Base-by-base conservation (phyloP, 345 rosid genomes). In the Salix udensis region DNA sequence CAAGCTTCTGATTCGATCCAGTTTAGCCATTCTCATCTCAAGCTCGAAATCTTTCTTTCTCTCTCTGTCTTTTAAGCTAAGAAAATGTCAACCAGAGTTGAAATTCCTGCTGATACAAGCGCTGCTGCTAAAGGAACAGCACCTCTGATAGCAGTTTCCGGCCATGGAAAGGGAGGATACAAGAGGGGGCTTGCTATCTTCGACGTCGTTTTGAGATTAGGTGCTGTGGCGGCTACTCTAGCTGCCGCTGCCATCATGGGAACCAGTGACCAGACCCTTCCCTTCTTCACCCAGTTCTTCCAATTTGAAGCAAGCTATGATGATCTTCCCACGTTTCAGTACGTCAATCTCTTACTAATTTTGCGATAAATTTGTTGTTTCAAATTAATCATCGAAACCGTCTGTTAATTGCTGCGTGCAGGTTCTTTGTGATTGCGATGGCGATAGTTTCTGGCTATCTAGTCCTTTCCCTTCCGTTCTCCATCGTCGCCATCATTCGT, bases 261-360 rank as follows among this genome's bases (percentile, higher is more conserved):
- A 72, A 86, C 89, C 1, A 91, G 89, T 18, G 83, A 82, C 21
- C 87, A 95, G 42, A 88, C 91, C 65, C 93, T 95, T 53, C 98
- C 98, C 30, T 91, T 94, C 85, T 90, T 91, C 86, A 90, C 97
- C 50, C 97, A 90, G 84, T 95, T 92, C 88, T 88, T 91, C 80
- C 97, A 89, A 76, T 95, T 95, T 76, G 75, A 95, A 87, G 98
- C 98, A 67, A 53, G 80, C 30, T 92, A 95, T 39, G 91, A 95
- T 55, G 97, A 91, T 79, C 78, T 92, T 44, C 90, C 95, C 65
- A 83, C 94, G 1, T 87, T 91, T 34, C 83, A 61, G 97, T 91
- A 84, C 6, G 94, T 76, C 34, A 37, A 42, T 24, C 52, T 42
- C 52, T 5, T 18, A 15, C 37, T 42, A 34, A 34, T 55, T 53